Evolutionary conservation across 495 filamentous ascomycete species (phyloP).

Genomic region (Aspergillus indologenus): DNA sequence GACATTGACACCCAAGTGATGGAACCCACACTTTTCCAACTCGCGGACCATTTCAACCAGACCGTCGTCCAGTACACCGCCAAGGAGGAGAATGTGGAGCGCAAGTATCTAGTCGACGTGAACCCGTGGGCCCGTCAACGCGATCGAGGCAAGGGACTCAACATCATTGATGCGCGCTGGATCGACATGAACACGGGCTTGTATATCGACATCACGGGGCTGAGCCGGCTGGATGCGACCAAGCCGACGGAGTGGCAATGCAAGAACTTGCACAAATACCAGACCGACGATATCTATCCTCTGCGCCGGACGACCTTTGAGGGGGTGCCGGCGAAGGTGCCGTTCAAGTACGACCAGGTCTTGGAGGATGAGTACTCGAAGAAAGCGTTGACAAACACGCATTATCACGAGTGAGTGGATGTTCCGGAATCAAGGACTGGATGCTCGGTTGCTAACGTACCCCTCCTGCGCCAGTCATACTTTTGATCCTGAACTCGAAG

Average conservation of each 20-base stretch:
- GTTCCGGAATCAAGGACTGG: neutral
- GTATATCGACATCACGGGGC: constrained; percentile 85
- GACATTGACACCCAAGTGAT: constrained; percentile 84
- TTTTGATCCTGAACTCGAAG: constrained; percentile 27
- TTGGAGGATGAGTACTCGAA: constrained; percentile 57
- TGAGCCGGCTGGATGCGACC: constrained; percentile 63
- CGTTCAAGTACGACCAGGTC: constrained; percentile 59
- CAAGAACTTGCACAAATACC: constrained; percentile 77
- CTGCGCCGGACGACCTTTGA: constrained; percentile 58
- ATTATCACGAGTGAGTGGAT: constrained; percentile 52
- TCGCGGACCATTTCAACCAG: constrained; percentile 63
- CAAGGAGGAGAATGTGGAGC: constrained; percentile 28
- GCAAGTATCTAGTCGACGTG: constrained; percentile 71
- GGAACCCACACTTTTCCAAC: constrained; percentile 55
- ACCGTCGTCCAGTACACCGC: constrained; percentile 59
- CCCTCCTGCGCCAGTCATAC: constrained; percentile 27
- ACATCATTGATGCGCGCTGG: constrained; percentile 85
- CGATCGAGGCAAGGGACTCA: constrained; percentile 61
- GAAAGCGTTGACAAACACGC: constrained; percentile 47
- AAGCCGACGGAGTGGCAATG: constrained; percentile 70
- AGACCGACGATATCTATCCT: constrained; percentile 50
- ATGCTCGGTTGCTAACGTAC: constrained; percentile 9
- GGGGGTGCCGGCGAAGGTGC: constrained; percentile 57
- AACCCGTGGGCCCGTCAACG: constrained; percentile 65
- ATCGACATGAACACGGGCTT: constrained; percentile 73